phyloP scores from a whole-genome alignment of 345 rosid genomes.

The Ceriops tagal region DNA sequence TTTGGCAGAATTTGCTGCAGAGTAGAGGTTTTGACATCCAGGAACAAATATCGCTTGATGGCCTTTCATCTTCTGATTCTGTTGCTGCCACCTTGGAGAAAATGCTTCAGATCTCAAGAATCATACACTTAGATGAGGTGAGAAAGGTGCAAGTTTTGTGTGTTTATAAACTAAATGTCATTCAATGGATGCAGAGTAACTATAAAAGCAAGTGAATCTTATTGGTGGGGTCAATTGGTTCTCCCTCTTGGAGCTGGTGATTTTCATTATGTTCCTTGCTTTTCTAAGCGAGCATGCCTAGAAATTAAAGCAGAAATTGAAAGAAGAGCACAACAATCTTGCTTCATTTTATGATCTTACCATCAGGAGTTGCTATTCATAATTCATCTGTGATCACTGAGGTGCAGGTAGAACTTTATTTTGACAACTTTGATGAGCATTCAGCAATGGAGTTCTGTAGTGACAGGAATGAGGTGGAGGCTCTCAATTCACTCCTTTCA shows the following conservation, averaged over 20 bases:
- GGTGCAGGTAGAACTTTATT: constrained; percentile 84
- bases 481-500: constrained; percentile 55
- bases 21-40: constrained; percentile 48
- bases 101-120: constrained; percentile 61
- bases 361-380: background rate
- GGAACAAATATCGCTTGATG: constrained; percentile 37
- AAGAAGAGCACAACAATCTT: background rate
- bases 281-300: background rate
- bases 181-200: constrained; percentile 2
- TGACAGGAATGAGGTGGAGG: constrained; percentile 70
- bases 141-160: constrained; percentile 3
- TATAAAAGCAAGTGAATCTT: constrained; percentile 5
- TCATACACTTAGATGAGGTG: constrained; percentile 71
- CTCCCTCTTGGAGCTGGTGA: too few species aligned
- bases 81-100: constrained; percentile 33
- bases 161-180: background rate
- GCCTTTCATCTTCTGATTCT: constrained; percentile 36
- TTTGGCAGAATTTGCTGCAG: constrained; percentile 52
- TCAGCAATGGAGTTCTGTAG: constrained; percentile 44
- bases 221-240: background rate
- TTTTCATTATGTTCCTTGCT: background rate
- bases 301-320: too few species aligned
- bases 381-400: background rate
- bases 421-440: constrained; percentile 43
- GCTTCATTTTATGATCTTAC: background rate